phyloP scores from a whole-genome alignment of 306 rosid genomes.

The Vachellia pachyceras region DNA sequence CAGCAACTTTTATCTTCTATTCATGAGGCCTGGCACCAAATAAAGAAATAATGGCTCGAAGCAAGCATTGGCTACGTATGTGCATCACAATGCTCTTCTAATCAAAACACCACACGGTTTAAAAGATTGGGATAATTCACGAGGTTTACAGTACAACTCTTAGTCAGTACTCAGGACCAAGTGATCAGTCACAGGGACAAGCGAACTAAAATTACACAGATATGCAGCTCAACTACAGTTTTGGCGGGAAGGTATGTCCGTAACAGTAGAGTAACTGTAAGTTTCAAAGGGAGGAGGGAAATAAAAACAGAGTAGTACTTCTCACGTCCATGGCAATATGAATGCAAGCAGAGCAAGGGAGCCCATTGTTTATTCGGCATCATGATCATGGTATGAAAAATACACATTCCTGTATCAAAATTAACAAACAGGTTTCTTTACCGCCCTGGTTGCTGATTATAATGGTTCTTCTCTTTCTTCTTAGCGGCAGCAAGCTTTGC shows the following conservation, averaged over 20 bases:
- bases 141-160: conserved; percentile 12
- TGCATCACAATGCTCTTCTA: not conserved
- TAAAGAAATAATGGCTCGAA: too few species aligned
- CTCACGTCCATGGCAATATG: conserved; percentile 52
- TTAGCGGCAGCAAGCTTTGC: conserved; percentile 90
- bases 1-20: not conserved
- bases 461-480: conserved; percentile 95
- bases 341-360: conserved; percentile 49
- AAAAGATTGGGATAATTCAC: conserved; percentile 9
- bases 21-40: not conserved
- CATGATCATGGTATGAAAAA: conserved; percentile 64
- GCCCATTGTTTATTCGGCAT: conserved; percentile 65
- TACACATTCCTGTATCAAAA: conserved; percentile 60
- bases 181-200: conserved; percentile 29
- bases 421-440: conserved; percentile 45
- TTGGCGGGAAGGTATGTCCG: conserved; percentile 46
- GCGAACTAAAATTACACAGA: conserved; percentile 47
- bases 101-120: conserved; percentile 7
- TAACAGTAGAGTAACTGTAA: conserved; percentile 49
- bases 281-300: conserved; percentile 35
- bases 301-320: conserved; percentile 49
- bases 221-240: conserved; percentile 43
- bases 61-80: too few species aligned
- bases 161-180: conserved; percentile 15
- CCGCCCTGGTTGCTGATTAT: conserved; percentile 92